Base-by-base conservation (phyloP, 108 stramenopile genomes). In the Discostella stelligeroides region DNA sequence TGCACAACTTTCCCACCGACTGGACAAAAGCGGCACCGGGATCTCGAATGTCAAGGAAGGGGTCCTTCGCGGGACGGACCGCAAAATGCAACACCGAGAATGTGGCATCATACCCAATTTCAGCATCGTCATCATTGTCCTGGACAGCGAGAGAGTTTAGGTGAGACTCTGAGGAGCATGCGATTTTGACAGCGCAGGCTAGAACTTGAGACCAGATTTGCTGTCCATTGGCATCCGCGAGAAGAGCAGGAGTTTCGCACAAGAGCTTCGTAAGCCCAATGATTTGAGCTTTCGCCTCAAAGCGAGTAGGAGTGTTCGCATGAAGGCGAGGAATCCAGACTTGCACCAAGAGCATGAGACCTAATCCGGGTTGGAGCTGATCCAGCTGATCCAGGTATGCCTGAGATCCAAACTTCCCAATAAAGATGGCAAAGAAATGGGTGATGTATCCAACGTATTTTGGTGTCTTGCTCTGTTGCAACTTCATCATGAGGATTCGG, bases 51-150 rank as follows among this genome's bases (percentile, higher is more conserved):
- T 84, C 82, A 10, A 78, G 37, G 50, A 96, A 92, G 12, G 89
- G 84, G 65, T 96, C 95, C 40, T 78, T 81, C 0, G 73, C 75
- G 43, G 82, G 79, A 49, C 81, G 80, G 9, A 47, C 55, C 9
- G 92, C 95, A 77, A 85, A 86, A 40, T 83, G 81, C 49, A 96
- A 55, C 30, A 78, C 73, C 1, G 92, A 91, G 63, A 78, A 93
- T 25, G 86, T 81, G 15, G 92, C 81, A 80, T 96, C 95, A 63
- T 90, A 96, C 24, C 71, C 73, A 23, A 88, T 80, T 58, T 85
- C 86, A 18, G 82, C 86, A 18, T 80, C 84, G 27, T 82, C 77
- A 49, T 88, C 87, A 57, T 60, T 41, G 11, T 72, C 80, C 18
- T 76, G 70, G 4, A 18, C 29, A 39, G 56, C 42, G 46, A 64